These are phyloP conservation scores for Cladosporium sp. DNA, from an alignment of 2,329 filamentous ascomycete species.

Conservation along the genomic window DNA sequence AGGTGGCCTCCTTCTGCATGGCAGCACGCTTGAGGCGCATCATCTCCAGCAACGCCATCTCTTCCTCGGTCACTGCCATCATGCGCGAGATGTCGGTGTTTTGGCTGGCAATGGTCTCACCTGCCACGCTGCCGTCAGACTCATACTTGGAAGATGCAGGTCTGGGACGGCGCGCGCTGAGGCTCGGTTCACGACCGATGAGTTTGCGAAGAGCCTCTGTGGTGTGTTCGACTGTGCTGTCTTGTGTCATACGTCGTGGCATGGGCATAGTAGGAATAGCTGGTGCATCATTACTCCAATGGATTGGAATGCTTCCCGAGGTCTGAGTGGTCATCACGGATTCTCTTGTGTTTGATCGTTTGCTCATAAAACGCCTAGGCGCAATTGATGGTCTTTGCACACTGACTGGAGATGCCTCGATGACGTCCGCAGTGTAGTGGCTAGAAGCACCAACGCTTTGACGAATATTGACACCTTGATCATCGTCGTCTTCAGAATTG, in stretches of 20 bases:
- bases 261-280: constrained; percentile 14
- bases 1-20: constrained; percentile 40
- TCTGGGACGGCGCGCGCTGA: background rate
- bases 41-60: constrained; percentile 46
- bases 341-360: constrained; percentile 11
- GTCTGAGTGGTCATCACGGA: constrained; percentile 20
- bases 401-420: constrained; percentile 5
- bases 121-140: constrained; percentile 9
- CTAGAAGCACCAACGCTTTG: constrained; percentile 5
- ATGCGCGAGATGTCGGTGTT: constrained; percentile 22
- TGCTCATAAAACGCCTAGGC: constrained; percentile 16
- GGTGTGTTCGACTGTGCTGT: constrained; percentile 9
- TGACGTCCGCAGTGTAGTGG: constrained; percentile 5
- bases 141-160: constrained; percentile 2
- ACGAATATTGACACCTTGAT: background rate
- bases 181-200: constrained; percentile 8
- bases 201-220: constrained; percentile 15
- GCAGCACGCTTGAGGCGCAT: constrained; percentile 47
- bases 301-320: constrained; percentile 26
- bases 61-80: constrained; percentile 48
- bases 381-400: constrained; percentile 6
- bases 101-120: constrained; percentile 13
- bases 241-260: constrained; percentile 1
- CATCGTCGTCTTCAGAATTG: constrained; percentile 33
- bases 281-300: constrained; percentile 16